A percentile compares a stretch with the other conserved stretches of the same genome.
Evolutionary conservation across 2,329 filamentous ascomycete genomes (phyloP).

Genomic region (Coniochaeta hoffmannii): DNA sequence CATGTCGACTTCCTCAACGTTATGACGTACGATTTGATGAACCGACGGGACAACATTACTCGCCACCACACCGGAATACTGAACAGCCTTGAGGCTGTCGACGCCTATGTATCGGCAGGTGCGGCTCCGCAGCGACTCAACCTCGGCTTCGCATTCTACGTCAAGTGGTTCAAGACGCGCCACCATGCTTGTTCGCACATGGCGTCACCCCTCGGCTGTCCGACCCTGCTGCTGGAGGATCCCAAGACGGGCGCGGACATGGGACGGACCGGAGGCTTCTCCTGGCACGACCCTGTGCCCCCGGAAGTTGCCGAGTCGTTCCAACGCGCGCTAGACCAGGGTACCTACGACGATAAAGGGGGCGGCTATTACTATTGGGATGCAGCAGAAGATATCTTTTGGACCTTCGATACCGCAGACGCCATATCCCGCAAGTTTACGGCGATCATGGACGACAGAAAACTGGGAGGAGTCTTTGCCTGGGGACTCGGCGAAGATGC

Average conservation of each 20-base stretch:
- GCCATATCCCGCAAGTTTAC: conserved; percentile 56
- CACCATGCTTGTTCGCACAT: conserved; percentile 35
- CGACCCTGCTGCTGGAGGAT: conserved; percentile 51
- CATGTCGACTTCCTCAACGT: conserved; percentile 62
- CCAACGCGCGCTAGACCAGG: conserved; percentile 41
- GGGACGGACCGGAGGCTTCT: conserved; percentile 44
- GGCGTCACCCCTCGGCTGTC: conserved; percentile 46
- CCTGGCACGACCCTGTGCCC: conserved; percentile 50
- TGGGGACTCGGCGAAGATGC: conserved; percentile 68
- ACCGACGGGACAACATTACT: conserved; percentile 60
- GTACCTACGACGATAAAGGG: conserved; percentile 45
- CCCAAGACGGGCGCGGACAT: conserved; percentile 51
- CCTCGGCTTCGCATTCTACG: conserved; percentile 62
- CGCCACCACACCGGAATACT: conserved; percentile 56
- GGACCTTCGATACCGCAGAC: conserved; percentile 63
- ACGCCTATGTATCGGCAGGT: conserved; percentile 52
- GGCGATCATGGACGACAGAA: conserved; percentile 45
- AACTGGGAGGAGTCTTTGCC: conserved; percentile 64
- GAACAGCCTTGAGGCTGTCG: conserved; percentile 45
- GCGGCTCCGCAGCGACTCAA: conserved; percentile 49
- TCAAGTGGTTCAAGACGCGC: conserved; percentile 57
- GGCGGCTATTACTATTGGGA: conserved; percentile 69
- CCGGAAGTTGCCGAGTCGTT: conserved; percentile 50
- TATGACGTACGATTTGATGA: conserved; percentile 69
- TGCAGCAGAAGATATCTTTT: conserved; percentile 50